Percentiles rank a stretch among this genome's conserved stretches.
Evolutionary conservation across 139 green algal species (phyloP).

Genomic region (Coccomyxa sp.): DNA sequence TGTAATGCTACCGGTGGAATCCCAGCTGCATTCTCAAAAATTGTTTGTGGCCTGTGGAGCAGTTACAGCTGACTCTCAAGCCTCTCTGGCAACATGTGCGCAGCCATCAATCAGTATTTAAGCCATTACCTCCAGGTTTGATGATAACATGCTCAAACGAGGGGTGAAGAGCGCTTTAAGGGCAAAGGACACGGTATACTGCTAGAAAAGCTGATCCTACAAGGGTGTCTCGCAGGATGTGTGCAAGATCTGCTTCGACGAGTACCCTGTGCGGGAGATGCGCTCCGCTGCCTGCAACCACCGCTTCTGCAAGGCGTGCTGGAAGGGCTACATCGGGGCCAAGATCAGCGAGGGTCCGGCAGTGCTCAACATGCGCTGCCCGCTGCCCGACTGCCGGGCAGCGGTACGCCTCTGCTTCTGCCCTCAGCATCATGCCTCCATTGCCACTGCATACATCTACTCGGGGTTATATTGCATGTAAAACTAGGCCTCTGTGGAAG

Average conservation of each 20-base stretch:
- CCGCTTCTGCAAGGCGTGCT: conserved; percentile 74
- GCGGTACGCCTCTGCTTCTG: conserved; percentile 18
- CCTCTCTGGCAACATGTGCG: too few species aligned
- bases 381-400: conserved; percentile 48
- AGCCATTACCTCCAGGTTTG: too few species aligned
- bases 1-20: too few species aligned
- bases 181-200: too few species aligned
- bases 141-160: too few species aligned
- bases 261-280: conserved; percentile 44
- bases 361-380: conserved; percentile 66
- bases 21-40: too few species aligned
- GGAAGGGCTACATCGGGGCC: conserved; percentile 52
- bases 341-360: conserved; percentile 46
- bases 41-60: background rate
- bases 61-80: background rate
- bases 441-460: too few species aligned
- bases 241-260: conserved; percentile 94
- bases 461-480: too few species aligned
- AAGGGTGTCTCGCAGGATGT: conserved; percentile 23
- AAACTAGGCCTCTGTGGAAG: too few species aligned
- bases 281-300: conserved; percentile 58
- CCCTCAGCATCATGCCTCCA: too few species aligned
- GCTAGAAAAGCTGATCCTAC: background rate
- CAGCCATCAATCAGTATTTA: too few species aligned
- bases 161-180: too few species aligned